A percentile compares a stretch with the other conserved stretches of the same genome.
Conservation (phyloP, 75 land plant species). For the Picea glauca region DNA sequence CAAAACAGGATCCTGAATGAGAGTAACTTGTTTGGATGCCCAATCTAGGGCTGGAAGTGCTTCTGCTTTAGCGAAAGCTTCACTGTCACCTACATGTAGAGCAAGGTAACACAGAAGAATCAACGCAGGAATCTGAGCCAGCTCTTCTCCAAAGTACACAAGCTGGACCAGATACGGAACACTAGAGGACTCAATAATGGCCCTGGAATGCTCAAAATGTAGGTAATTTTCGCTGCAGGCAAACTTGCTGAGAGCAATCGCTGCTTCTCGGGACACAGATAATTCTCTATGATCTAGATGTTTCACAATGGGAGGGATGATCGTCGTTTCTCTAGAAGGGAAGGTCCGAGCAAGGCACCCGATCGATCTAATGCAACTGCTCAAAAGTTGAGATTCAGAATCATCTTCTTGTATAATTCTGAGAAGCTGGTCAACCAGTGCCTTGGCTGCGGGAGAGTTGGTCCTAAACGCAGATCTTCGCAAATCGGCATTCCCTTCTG, state of each 20-base stretch:
- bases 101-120: slow-evolving; percentile 62
- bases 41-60: slow-evolving; percentile 47
- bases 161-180: slow-evolving; percentile 36
- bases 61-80: slow-evolving; percentile 51
- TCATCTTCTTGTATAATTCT: slow-evolving; percentile 40
- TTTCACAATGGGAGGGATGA: slow-evolving; percentile 43
- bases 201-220: slow-evolving; percentile 45
- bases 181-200: slow-evolving; percentile 51
- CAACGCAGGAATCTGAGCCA: slow-evolving; percentile 36
- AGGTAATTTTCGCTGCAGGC: slow-evolving; percentile 62
- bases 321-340: slow-evolving; percentile 46
- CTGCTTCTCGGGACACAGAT: slow-evolving; percentile 50
- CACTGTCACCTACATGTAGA: slow-evolving; percentile 48
- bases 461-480: slow-evolving; percentile 73
- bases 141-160: slow-evolving; percentile 42
- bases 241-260: slow-evolving; percentile 64
- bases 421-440: slow-evolving; percentile 74
- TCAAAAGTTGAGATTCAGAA: slow-evolving; percentile 40
- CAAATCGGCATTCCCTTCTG: slow-evolving; percentile 59
- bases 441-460: slow-evolving; percentile 68
- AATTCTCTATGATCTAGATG: slow-evolving; percentile 47
- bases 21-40: slow-evolving; percentile 34
- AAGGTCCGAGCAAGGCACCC: slow-evolving; percentile 71
- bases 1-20: slow-evolving; percentile 22
- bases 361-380: slow-evolving; percentile 48